Conservation (phyloP, 305 asterid genomes). For the Coffea humblotiana region DNA sequence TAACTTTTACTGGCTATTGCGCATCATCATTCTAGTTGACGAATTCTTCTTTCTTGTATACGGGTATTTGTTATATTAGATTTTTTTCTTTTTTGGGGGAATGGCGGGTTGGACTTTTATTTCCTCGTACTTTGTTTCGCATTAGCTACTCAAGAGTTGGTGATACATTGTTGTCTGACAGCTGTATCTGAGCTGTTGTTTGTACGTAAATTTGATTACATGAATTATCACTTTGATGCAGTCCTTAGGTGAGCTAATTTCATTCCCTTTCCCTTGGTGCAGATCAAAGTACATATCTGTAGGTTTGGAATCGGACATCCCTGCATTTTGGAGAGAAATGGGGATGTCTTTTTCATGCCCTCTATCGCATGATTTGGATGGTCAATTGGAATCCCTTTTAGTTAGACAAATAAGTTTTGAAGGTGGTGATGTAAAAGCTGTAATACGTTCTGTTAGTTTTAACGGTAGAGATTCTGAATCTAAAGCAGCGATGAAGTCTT, state of each 20-base stretch:
- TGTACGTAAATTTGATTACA: background rate
- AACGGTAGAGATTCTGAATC: conserved; percentile 34
- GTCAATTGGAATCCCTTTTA: conserved; percentile 36
- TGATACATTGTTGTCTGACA: background rate
- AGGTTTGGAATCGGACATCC: conserved; percentile 16
- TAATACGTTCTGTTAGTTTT: conserved; percentile 31
- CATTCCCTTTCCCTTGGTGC: conserved; percentile 1
- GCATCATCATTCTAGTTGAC: background rate
- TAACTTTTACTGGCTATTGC: background rate
- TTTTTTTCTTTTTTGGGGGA: background rate
- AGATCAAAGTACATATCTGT: conserved; percentile 5
- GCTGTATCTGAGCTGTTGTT: background rate
- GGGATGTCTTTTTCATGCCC: conserved; percentile 51
- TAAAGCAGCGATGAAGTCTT: conserved; percentile 28
- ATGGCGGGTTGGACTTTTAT: background rate
- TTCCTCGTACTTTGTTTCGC: background rate
- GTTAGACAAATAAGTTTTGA: conserved; percentile 44
- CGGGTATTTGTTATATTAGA: background rate
- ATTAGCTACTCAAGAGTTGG: background rate
- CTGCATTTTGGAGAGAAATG: conserved; percentile 41
- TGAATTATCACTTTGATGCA: background rate
- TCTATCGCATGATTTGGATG: conserved; percentile 45
- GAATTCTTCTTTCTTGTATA: background rate
- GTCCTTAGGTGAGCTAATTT: background rate
- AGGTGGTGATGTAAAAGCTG: conserved; percentile 28